phyloP scores from a whole-genome alignment of 2,329 filamentous ascomycete genomes.

The Hypoxylon sp. region DNA sequence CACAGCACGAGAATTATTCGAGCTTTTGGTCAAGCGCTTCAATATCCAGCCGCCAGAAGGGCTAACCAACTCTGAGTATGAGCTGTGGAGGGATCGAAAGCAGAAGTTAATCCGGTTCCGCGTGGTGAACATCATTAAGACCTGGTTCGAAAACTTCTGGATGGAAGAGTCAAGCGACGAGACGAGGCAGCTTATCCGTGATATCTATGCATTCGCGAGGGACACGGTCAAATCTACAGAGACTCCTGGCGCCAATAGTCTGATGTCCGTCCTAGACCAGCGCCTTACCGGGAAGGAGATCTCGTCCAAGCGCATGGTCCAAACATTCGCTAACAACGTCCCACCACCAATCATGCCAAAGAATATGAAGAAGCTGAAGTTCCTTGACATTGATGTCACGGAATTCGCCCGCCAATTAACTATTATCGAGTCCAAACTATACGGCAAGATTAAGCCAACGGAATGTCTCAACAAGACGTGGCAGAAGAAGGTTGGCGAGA shows the following conservation, averaged over 20 bases:
- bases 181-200: constrained; percentile 86
- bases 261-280: constrained; percentile 91
- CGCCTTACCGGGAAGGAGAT: constrained; percentile 90
- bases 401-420: constrained; percentile 98
- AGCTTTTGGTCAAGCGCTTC: constrained; percentile 92
- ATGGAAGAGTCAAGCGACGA: constrained; percentile 94
- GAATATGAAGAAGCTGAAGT: constrained; percentile 99
- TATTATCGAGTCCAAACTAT: constrained; percentile 94
- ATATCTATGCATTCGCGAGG: constrained; percentile 91
- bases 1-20: constrained; percentile 89
- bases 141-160: constrained; percentile 99
- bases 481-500: constrained; percentile 92
- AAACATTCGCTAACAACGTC: constrained; percentile 85
- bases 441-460: constrained; percentile 94
- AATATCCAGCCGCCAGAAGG: constrained; percentile 92
- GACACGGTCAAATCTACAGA: constrained; percentile 94
- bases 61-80: constrained; percentile 80
- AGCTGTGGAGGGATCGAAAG: constrained; percentile 92
- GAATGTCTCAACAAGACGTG: constrained; percentile 99
- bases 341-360: constrained; percentile 94
- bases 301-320: constrained; percentile 86
- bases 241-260: constrained; percentile 86
- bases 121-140: constrained; percentile 97
- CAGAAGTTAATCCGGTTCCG: constrained; percentile 96
- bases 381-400: constrained; percentile 93